Percentiles rank a stretch among this genome's conserved stretches.
Conservation (phyloP, 257 asterid genomes). For the Jacaranda mimosifolia region DNA sequence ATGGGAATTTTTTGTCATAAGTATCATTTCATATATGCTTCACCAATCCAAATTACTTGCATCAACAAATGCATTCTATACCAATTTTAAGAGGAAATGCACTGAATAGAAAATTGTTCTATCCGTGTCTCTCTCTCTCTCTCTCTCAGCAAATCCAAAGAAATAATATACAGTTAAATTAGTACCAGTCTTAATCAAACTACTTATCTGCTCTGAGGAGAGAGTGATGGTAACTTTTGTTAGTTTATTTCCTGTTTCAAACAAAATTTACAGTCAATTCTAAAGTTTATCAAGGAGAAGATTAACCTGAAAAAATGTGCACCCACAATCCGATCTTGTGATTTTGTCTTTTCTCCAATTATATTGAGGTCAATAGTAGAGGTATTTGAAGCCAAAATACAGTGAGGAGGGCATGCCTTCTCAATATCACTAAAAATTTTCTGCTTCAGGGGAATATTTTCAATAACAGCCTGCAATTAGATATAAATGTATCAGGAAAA, state of each 20-base stretch:
- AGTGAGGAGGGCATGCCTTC: slow-evolving; percentile 91
- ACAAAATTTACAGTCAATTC: slow-evolving; percentile 7
- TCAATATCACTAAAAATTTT: slow-evolving; percentile 81
- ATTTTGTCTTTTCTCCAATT: slow-evolving; percentile 77
- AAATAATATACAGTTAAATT: slow-evolving; percentile 20
- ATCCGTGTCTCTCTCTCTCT: background rate
- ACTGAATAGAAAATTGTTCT: background rate
- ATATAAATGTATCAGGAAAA: slow-evolving; percentile 36
- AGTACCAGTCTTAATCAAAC: slow-evolving; percentile 21
- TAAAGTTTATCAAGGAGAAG: slow-evolving; percentile 23
- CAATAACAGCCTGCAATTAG: slow-evolving; percentile 91
- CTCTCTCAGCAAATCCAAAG: slow-evolving; percentile 11
- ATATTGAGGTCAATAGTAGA: slow-evolving; percentile 91
- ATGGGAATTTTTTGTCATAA: background rate
- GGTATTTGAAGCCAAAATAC: slow-evolving; percentile 95
- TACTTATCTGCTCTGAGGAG: slow-evolving; percentile 5
- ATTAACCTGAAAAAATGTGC: slow-evolving; percentile 98
- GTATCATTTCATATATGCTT: slow-evolving; percentile 15
- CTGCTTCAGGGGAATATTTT: slow-evolving; percentile 83
- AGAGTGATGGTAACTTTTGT: background rate
- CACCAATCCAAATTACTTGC: background rate
- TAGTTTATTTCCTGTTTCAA: background rate
- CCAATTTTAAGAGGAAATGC: slow-evolving; percentile 22
- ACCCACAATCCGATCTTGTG: slow-evolving; percentile 90
- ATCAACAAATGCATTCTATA: slow-evolving; percentile 26